These are phyloP conservation scores for Turritis glabra DNA, from an alignment of 345 rosid species.

Conservation along the genomic window DNA sequence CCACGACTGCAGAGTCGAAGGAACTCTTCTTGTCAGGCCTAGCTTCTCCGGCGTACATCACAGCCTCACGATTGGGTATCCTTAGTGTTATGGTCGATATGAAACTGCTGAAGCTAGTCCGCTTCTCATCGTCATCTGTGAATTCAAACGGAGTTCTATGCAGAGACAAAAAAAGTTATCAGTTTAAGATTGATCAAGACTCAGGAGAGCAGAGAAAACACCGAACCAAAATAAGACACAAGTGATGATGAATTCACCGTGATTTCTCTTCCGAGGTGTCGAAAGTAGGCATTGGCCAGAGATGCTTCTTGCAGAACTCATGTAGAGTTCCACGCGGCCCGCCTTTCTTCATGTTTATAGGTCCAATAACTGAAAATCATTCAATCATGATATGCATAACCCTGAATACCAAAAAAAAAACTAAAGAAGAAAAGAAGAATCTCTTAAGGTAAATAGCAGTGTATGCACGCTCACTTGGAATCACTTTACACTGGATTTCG, in stretches of 20 bases:
- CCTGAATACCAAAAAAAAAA: not conserved
- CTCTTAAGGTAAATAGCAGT: not conserved
- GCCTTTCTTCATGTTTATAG: slow-evolving; percentile 73
- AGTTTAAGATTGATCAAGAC: not conserved
- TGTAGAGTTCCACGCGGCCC: slow-evolving; percentile 70
- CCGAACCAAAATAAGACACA: not conserved
- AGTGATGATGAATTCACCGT: slow-evolving; percentile 41
- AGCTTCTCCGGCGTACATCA: slow-evolving; percentile 57
- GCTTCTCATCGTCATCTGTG: slow-evolving; percentile 44
- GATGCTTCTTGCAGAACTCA: slow-evolving; percentile 70
- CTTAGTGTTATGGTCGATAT: slow-evolving; percentile 51
- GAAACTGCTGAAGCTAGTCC: slow-evolving; percentile 54
- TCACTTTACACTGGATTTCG: slow-evolving; percentile 27
- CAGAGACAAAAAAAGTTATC: not conserved
- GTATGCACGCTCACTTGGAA: slow-evolving; percentile 21
- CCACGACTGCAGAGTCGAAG: slow-evolving; percentile 70
- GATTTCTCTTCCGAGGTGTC: slow-evolving; percentile 53
- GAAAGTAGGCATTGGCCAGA: slow-evolving; percentile 76
- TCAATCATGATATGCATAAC: not conserved
- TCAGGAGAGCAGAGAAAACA: not conserved
- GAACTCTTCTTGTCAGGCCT: slow-evolving; percentile 87
- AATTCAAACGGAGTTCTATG: slow-evolving; percentile 56
- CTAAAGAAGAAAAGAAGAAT: slow-evolving; percentile 22
- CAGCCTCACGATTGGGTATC: slow-evolving; percentile 50
- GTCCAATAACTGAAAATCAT: slow-evolving; percentile 51